A percentile compares a stretch with the other conserved stretches of the same genome.
phyloP scores from a whole-genome alignment of 768 basidiomycete genomes.

The Tubosaeta brunneosetosa region DNA sequence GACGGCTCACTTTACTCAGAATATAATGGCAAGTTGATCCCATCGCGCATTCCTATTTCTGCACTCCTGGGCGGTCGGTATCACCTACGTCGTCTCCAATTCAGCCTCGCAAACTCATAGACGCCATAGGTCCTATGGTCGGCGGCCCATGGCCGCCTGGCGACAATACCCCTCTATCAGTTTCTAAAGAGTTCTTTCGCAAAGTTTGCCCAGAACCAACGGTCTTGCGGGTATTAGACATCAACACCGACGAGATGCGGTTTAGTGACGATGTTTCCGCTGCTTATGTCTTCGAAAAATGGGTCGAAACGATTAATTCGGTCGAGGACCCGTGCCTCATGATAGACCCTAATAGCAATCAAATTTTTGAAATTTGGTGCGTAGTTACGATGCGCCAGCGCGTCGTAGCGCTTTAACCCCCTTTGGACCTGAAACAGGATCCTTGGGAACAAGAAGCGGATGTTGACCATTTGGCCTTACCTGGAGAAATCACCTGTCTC shows the following conservation, averaged over 20 bases:
- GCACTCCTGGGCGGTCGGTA: slow-evolving; percentile 35
- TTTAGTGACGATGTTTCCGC: slow-evolving; percentile 25
- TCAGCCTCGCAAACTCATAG: not conserved
- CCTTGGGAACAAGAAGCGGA: slow-evolving; percentile 28
- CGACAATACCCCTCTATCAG: slow-evolving; percentile 31
- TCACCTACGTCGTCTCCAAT: not conserved
- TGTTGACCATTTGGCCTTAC: slow-evolving; percentile 34
- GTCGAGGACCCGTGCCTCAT: slow-evolving; percentile 40
- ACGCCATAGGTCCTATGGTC: slow-evolving; percentile 35
- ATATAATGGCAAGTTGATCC: slow-evolving; percentile 34
- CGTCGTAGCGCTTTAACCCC: not conserved
- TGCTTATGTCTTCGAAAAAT: slow-evolving; percentile 31
- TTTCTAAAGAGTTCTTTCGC: slow-evolving; percentile 36
- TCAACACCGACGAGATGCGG: slow-evolving; percentile 29
- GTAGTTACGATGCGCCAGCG: slow-evolving; percentile 1
- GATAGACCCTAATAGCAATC: slow-evolving; percentile 20
- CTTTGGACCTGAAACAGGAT: slow-evolving; percentile 21
- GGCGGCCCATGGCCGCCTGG: slow-evolving; percentile 36
- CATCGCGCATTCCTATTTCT: slow-evolving; percentile 40
- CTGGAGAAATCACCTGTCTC: slow-evolving; percentile 32
- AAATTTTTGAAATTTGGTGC: slow-evolving; percentile 37
- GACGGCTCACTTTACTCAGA: slow-evolving; percentile 33
- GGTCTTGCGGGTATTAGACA: slow-evolving; percentile 25
- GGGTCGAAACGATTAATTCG: slow-evolving; percentile 33
- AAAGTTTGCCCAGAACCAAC: slow-evolving; percentile 38